These are phyloP conservation scores for Zygosaccharomyces lentus DNA, from an alignment of 805 yeast genomes.

Conservation along the genomic window DNA sequence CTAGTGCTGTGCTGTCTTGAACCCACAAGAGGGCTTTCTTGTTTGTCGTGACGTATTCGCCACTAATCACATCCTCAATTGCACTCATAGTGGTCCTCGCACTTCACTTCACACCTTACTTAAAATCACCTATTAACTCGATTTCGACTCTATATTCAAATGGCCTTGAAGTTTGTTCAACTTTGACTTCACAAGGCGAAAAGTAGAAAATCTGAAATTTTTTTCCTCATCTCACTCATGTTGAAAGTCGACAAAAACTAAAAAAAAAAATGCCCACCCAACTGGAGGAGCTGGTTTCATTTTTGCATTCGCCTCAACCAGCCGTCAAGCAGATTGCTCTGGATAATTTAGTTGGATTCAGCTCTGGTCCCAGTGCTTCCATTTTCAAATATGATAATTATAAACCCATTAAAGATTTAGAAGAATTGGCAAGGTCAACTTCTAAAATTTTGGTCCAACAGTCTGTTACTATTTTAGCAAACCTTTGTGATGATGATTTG, in stretches of 20 bases:
- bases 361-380: conserved; percentile 62
- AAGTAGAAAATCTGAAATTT: neutral
- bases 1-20: conserved; percentile 47
- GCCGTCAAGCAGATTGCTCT: conserved; percentile 80
- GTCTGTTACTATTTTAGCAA: conserved; percentile 75
- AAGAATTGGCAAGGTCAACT: conserved; percentile 49
- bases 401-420: conserved; percentile 69
- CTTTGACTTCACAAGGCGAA: neutral
- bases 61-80: conserved; percentile 7
- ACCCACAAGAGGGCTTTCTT: conserved; percentile 28
- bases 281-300: conserved; percentile 62
- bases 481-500: conserved; percentile 66
- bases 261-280: conserved; percentile 43
- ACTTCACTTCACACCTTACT: neutral
- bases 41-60: conserved; percentile 21
- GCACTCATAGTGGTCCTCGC: conserved; percentile 6
- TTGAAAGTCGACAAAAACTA: neutral
- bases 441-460: conserved; percentile 56
- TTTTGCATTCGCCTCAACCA: conserved; percentile 76
- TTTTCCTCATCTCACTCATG: conserved; percentile 8
- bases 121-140: neutral
- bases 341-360: conserved; percentile 75
- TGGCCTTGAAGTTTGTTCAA: too few species aligned
- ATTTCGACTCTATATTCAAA: neutral
- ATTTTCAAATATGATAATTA: conserved; percentile 68